Evolutionary conservation across 202 grass and related monocot genomes (phyloP).

Genomic region (Digitaria exilis): DNA sequence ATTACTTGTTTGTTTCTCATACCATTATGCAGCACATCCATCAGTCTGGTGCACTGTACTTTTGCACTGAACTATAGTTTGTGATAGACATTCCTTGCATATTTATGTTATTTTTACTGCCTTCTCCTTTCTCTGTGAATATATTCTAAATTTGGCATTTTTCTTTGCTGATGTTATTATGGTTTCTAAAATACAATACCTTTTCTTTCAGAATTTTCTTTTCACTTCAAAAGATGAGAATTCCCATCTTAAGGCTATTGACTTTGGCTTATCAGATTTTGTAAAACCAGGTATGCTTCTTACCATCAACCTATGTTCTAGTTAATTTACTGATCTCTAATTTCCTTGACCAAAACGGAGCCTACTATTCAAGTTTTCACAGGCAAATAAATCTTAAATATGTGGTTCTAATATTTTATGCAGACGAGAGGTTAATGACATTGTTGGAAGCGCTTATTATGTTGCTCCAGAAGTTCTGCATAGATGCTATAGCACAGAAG

Average conservation of each 20-base stretch:
- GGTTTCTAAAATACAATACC: constrained; percentile 11
- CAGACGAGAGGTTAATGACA: constrained; percentile 86
- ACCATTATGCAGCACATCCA: not conserved
- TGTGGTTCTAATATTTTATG: constrained; percentile 27
- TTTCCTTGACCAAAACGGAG: not conserved
- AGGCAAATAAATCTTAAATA: constrained; percentile 6
- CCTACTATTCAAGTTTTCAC: not conserved
- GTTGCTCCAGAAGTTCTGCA: constrained; percentile 85
- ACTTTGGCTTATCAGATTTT: constrained; percentile 82
- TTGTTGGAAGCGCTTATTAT: constrained; percentile 87
- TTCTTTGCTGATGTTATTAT: constrained; percentile 18
- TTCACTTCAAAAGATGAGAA: constrained; percentile 77
- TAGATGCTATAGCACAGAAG: constrained; percentile 80
- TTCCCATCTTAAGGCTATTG: constrained; percentile 71
- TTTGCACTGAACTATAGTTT: not conserved
- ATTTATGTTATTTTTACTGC: not conserved
- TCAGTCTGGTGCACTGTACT: not conserved
- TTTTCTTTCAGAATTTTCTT: constrained; percentile 75
- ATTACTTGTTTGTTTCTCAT: constrained; percentile 10
- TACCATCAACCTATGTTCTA: not conserved
- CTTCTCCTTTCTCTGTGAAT: constrained; percentile 8
- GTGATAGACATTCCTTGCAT: not conserved
- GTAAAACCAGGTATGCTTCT: constrained; percentile 72
- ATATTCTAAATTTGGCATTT: not conserved
- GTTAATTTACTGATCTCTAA: constrained; percentile 8